phyloP scores from a whole-genome alignment of 176 grass and related monocot genomes.

The Leersia perrieri region DNA sequence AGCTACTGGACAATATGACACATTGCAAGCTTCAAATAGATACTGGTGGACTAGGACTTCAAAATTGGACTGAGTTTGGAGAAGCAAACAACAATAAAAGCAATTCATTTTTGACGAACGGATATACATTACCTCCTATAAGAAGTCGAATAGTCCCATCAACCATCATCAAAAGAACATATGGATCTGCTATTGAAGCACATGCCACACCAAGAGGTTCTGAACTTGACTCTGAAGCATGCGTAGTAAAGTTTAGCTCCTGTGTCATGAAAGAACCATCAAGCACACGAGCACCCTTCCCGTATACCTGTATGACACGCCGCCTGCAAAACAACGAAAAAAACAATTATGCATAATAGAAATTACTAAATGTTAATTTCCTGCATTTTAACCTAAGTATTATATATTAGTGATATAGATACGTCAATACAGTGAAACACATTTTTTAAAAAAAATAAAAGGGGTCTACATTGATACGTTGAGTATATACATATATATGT shows the following conservation, averaged over 20 bases:
- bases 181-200: conserved; percentile 90
- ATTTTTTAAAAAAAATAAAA: background rate
- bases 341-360: conserved; percentile 29
- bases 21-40: background rate
- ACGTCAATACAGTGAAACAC: too few relatives aligned
- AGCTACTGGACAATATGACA: conserved; percentile 4
- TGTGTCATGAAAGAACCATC: conserved; percentile 99
- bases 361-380: background rate
- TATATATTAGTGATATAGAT: too few relatives aligned
- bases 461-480: background rate
- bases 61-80: background rate
- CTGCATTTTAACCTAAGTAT: too few relatives aligned
- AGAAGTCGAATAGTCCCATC: conserved; percentile 92
- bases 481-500: background rate
- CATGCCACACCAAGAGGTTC: conserved; percentile 61
- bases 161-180: conserved; percentile 84
- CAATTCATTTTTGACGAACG: background rate
- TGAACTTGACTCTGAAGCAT: conserved; percentile 66
- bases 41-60: background rate
- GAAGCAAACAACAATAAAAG: background rate
- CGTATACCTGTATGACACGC: conserved; percentile 82
- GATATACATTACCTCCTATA: conserved; percentile 65
- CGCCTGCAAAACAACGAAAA: conserved; percentile 49
- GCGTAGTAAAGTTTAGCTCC: conserved; percentile 68
- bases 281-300: conserved; percentile 88